Base-by-base conservation (phyloP, 257 asterid species). In the Solanum dulcamara region DNA sequence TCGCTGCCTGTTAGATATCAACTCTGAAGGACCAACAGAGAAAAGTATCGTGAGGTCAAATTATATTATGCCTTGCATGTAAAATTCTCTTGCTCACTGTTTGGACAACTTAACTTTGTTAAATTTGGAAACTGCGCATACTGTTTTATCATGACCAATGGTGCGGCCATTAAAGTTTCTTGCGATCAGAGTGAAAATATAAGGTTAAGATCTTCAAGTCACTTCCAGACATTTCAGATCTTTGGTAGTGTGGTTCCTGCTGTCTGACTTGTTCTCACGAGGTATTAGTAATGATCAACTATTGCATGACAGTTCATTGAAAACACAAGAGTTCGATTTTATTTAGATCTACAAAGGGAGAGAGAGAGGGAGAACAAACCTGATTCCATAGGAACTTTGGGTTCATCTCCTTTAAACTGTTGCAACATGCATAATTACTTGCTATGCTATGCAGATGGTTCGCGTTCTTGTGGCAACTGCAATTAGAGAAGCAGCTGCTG, bases 401-500 rank as follows among this genome's bases (percentile, higher is more conserved):
- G 48, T 68, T 68, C 26, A 75, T 24, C 38, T 26, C 81, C 24
- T 42, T 75, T 44, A 28, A 74, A 42, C 37, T 74, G 81, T 42
- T 42, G 81, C 37, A 74, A 24, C 81, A 74, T 74, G 13, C 35
- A 9, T 55, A 35, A 68, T 83, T 30, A 64, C 28, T 75, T 83
- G 15, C 83, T 77, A 83, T 87, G 79, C 64, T 80, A 40, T 51
- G 67, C 89, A 96, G 99, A 97, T 97, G 99, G 95, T 97, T 85
- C 93, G 99, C 77, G 99, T 97, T 82, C 95, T 97, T 83, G 99
- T 97, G 81, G 98, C 98, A 50, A 97, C 98, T 2, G 93, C 93
- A 37, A 88, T 96, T 35, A 91, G 99, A 86, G 99, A 96, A 91
- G 98, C 99, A 35, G 98, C 97, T 55, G 98, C 99, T 13, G 98